Evolutionary conservation across 208 protist genomes (phyloP), one percentile per base, ranked within the genome.

Genomic region (Plasmodiophora brassicae): DNA sequence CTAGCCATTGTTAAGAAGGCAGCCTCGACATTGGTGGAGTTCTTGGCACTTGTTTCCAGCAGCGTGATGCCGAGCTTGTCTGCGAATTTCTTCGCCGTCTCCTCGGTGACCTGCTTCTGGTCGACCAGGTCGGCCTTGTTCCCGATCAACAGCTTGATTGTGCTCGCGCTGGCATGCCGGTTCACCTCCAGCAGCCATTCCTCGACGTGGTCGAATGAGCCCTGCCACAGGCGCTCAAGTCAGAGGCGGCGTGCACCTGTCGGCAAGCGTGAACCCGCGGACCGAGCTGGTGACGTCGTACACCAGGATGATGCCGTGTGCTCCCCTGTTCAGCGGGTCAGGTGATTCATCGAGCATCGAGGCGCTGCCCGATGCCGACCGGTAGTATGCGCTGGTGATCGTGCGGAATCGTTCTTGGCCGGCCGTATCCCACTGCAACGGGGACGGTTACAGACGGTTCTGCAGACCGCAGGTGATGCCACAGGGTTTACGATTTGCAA

Each of bases 391-490:
- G 32, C 46, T 87, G 50, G 92, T 94, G 14, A 95, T 94, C 46
- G 92, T 94, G n/a, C 90, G 44, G 85, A 95, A 95, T 10, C 92
- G 41, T 78, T 95, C 93, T 83, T 95, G 93, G 1, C 93, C 93
- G 32, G 93, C 93, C 41, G 93, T 95, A 89, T 95, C 93, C 93
- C 93, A 95, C 57, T 92, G 88, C 41, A 46, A 46, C 5, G 86
- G 25, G 60, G 88, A 90, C 14, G 14, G 88, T 57, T 88, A 90
- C 65, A 32, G n/a, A 44, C n/a, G n/a, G n/a, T n/a, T n/a, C n/a
- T n/a, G n/a, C n/a, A n/a, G n/a, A n/a, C n/a, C n/a, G n/a, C n/a
- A n/a, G n/a, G n/a, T n/a, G 5, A 78, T 32, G 65, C 20, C 10
- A 14, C 35, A 90, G 22, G 89, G 28, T 10, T 45, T 46, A 92